Conservation (phyloP, 208 protist species). For the Histomonas meleagridis region DNA sequence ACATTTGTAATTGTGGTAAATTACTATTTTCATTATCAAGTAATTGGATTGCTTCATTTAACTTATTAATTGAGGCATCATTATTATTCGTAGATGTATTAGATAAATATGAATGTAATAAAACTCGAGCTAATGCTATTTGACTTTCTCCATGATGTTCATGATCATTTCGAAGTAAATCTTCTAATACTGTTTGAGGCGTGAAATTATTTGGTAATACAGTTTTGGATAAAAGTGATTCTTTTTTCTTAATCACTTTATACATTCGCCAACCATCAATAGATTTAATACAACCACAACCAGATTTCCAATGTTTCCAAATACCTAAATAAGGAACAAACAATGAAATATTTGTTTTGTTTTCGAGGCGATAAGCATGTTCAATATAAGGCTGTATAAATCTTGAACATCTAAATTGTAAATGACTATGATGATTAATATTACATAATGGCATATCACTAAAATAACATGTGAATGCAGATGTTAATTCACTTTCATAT, state of each 20-base stretch:
- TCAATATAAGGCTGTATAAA: neutral
- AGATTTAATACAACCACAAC: neutral
- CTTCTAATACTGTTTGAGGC: neutral
- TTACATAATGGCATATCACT: neutral
- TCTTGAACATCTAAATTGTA: neutral
- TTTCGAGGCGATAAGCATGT: neutral
- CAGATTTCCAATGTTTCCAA: neutral
- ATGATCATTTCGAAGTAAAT: conserved; percentile 11
- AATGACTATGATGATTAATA: neutral
- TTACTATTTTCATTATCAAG: neutral
- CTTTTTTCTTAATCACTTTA: neutral
- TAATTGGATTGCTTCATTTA: neutral
- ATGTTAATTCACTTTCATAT: neutral
- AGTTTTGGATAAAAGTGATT: neutral
- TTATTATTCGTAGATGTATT: neutral
- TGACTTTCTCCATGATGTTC: neutral
- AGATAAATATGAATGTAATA: neutral
- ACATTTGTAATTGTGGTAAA: neutral
- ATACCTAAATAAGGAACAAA: neutral
- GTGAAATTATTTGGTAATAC: neutral
- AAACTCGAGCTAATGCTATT: neutral
- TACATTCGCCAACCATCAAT: conserved; percentile 21
- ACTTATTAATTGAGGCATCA: neutral
- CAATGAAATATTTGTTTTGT: neutral
- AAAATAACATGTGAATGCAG: conserved; percentile 19